Base-by-base conservation (phyloP, 164 flowering plant genomes). In the Saururus chinensis region DNA sequence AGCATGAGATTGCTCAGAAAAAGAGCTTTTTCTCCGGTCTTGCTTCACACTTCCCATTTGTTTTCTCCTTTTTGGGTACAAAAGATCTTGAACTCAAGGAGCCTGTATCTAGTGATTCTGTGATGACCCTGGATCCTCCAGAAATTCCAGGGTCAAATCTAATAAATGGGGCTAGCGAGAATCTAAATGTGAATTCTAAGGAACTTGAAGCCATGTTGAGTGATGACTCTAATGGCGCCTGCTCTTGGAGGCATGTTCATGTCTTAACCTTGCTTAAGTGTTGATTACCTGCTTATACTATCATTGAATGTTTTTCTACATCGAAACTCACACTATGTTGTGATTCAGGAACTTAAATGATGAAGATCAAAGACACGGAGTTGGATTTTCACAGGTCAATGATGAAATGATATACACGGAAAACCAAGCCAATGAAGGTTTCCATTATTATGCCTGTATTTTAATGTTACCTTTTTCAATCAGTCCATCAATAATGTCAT, bases 21-120 rank as follows among this genome's bases (percentile, higher is more conserved):
- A 76, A 74, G 51, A 77, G 79, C 74, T 74, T 92, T 60, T 70
- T 87, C 11, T 85, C 96, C 42, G 75, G 78, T 69, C 69, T 92
- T 65, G 91, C 81, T 53, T 76, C 68, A 56, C 80, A 60, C 73
- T 72, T 88, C 45, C 96, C 96, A 56, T 87, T 86, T 69, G 68
- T 92, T 60, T 79, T 82, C 64, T 75, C 81, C 49, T 58, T 92
- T 66, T 65, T 81, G 40, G 65, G 82, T 62, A 73, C 73, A 68
- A 60, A 67, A 22, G 55, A 61, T 57, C 67, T 56, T 51, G 74
- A 74, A 70, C 26, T 69, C 49, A 58, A 55, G 54, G 73, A 61
- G 12, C 40, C 57, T 42, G 20, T 72, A 25, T 59, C 64, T 71
- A 70, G 10, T 41, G 57, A 62, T 60, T 59, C 72, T 45, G 59